A percentile compares a stretch with the other conserved stretches of the same genome.
These are phyloP conservation scores for Fusarium torulosum DNA, from an alignment of 2,329 filamentous ascomycete species.

Conservation along the genomic window DNA sequence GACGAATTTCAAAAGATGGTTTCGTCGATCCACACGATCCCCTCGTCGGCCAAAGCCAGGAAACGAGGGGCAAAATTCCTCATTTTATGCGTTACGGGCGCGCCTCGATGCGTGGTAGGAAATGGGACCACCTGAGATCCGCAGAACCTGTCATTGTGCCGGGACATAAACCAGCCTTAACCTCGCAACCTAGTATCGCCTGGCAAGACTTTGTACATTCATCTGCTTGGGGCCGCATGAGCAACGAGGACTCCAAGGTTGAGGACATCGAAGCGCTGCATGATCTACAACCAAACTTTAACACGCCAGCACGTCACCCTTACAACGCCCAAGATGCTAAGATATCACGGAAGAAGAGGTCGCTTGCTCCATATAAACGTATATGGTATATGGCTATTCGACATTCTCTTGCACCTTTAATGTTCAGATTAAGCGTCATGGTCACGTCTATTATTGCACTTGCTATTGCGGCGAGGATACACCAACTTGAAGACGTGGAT, in stretches of 20 bases:
- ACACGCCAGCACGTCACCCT: slow-evolving; percentile 53
- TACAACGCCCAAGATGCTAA: slow-evolving; percentile 48
- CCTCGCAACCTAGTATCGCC: slow-evolving; percentile 56
- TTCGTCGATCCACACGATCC: slow-evolving; percentile 59
- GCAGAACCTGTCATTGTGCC: slow-evolving; percentile 71
- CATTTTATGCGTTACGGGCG: slow-evolving; percentile 63
- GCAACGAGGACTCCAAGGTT: slow-evolving; percentile 62
- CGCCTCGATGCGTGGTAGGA: slow-evolving; percentile 61
- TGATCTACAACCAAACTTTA: slow-evolving; percentile 63
- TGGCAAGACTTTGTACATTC: slow-evolving; percentile 69
- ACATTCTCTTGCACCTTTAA: slow-evolving; percentile 86
- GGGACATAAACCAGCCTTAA: slow-evolving; percentile 56
- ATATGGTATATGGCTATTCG: slow-evolving; percentile 78
- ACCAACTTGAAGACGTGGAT: slow-evolving; percentile 66
- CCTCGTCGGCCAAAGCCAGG: slow-evolving; percentile 52
- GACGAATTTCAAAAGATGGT: slow-evolving; percentile 63
- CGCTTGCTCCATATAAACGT: slow-evolving; percentile 62
- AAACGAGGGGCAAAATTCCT: slow-evolving; percentile 56
- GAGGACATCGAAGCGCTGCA: slow-evolving; percentile 61
- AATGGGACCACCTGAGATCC: slow-evolving; percentile 71
- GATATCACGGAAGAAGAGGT: slow-evolving; percentile 49
- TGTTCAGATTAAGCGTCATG: slow-evolving; percentile 85
- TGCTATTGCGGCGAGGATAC: slow-evolving; percentile 81
- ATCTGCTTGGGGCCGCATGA: slow-evolving; percentile 63
- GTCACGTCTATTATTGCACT: slow-evolving; percentile 86